Conservation (phyloP, 2,329 filamentous ascomycete species). For the Lachnellula cervina region DNA sequence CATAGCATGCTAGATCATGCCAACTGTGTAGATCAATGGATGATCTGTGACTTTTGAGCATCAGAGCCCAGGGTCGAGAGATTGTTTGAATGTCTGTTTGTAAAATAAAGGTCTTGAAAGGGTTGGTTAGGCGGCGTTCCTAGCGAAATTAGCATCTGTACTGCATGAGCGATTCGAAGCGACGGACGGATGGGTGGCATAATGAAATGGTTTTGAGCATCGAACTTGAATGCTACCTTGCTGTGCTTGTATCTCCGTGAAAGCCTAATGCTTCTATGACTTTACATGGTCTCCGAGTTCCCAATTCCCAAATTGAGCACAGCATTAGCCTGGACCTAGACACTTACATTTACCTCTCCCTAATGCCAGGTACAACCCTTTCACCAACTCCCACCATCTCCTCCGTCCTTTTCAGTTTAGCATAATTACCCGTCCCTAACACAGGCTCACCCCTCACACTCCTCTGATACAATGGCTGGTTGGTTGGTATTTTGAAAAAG, state of each 20-base stretch:
- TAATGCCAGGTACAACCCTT: too few relatives aligned
- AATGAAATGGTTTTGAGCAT: constrained; percentile 1
- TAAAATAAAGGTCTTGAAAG: constrained; percentile 13
- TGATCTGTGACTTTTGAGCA: neutral
- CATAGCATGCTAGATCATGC: constrained; percentile 10
- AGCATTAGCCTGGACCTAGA: too few relatives aligned
- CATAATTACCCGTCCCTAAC: too few relatives aligned
- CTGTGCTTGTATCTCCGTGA: neutral
- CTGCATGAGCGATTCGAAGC: constrained; percentile 3
- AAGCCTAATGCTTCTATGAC: neutral
- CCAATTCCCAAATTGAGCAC: too few relatives aligned
- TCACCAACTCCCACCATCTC: too few relatives aligned
- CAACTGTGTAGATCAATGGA: neutral
- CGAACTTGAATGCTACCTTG: neutral
- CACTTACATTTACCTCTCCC: too few relatives aligned
- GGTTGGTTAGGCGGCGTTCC: constrained; percentile 9
- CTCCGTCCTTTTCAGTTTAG: too few relatives aligned
- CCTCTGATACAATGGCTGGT: too few relatives aligned
- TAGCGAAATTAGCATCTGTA: constrained; percentile 6
- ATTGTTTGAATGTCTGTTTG: constrained; percentile 3
- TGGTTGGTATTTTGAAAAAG: too few relatives aligned
- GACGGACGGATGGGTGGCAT: neutral
- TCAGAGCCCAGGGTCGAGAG: too few relatives aligned
- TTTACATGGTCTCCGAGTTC: too few relatives aligned
- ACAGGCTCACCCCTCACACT: too few relatives aligned